Conservation (phyloP, 2,329 filamentous ascomycete genomes). For the Colletotrichum gigasporum region DNA sequence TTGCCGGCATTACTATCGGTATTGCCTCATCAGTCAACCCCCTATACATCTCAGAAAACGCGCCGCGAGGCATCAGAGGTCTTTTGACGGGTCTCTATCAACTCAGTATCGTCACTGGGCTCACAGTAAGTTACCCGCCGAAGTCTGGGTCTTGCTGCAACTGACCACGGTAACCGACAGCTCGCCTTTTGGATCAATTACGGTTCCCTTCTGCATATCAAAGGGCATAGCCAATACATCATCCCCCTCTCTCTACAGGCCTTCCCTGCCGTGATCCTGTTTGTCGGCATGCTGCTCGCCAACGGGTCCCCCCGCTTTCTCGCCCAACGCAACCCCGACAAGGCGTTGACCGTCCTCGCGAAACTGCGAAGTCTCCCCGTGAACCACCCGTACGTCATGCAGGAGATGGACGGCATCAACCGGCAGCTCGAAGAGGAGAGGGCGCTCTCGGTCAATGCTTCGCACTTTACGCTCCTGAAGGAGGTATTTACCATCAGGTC, state of each 20-base stretch:
- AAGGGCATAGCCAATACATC: conserved; percentile 45
- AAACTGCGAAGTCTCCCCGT: conserved; percentile 53
- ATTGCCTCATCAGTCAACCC: conserved; percentile 62
- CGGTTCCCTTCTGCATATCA: conserved; percentile 39
- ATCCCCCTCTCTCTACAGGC: conserved; percentile 54
- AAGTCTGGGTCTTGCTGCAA: conserved; percentile 62
- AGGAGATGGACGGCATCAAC: conserved; percentile 43
- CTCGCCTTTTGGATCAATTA: conserved; percentile 52
- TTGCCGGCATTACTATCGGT: conserved; percentile 61
- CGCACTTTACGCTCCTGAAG: conserved; percentile 21
- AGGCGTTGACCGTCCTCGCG: conserved; percentile 65
- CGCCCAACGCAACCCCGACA: conserved; percentile 71
- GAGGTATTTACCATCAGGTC: conserved; percentile 32
- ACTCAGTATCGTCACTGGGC: conserved; percentile 59
- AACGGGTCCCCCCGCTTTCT: conserved; percentile 49
- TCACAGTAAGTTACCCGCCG: conserved; percentile 58
- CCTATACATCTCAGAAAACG: conserved; percentile 66
- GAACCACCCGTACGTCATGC: conserved; percentile 47
- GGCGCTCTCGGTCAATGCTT: not conserved
- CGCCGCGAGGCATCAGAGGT: conserved; percentile 61
- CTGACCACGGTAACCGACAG: conserved; percentile 56
- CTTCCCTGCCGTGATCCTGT: conserved; percentile 47
- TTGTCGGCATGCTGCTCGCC: conserved; percentile 43
- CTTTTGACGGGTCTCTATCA: conserved; percentile 61
- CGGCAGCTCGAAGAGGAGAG: conserved; percentile 35